Conservation (phyloP, 2,329 filamentous ascomycete genomes). For the Nothophaeocryptopus gaeumannii region DNA sequence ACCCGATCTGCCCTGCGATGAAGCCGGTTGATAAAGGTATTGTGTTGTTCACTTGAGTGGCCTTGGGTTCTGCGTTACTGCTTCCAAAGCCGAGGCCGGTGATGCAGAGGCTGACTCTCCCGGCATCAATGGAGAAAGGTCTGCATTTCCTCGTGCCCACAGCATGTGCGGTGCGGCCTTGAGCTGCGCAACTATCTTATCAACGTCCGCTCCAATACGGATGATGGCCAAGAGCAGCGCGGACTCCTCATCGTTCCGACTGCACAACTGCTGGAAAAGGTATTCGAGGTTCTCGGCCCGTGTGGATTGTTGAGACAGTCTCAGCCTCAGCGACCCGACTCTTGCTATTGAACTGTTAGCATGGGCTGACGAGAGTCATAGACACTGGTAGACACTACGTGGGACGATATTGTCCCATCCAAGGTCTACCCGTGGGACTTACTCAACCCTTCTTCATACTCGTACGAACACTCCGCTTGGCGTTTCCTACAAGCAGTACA, state of each 20-base stretch:
- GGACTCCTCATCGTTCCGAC: slow-evolving; percentile 21
- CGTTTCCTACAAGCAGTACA: slow-evolving; percentile 18
- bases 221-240: slow-evolving; percentile 21
- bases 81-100: no score
- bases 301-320: slow-evolving; percentile 14
- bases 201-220: slow-evolving; percentile 20
- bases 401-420: no score
- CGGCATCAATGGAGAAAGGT: no score
- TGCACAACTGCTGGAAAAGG: slow-evolving; percentile 21
- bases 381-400: no score
- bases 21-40: no score
- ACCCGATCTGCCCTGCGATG: no score
- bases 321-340: slow-evolving; percentile 16
- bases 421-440: no score
- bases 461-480: slow-evolving; percentile 20
- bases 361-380: no score
- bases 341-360: not conserved
- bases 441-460: slow-evolving; percentile 22
- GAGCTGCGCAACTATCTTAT: slow-evolving; percentile 19
- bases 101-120: no score
- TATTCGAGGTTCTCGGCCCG: slow-evolving; percentile 20
- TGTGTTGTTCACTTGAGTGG: no score
- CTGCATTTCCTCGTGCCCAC: no score
- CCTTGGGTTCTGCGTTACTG: no score
- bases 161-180: slow-evolving; percentile 9